A percentile compares a stretch with the other conserved stretches of the same genome.
phyloP scores from a whole-genome alignment of 169 alveolate species.

The Plasmodium reichenowi region DNA sequence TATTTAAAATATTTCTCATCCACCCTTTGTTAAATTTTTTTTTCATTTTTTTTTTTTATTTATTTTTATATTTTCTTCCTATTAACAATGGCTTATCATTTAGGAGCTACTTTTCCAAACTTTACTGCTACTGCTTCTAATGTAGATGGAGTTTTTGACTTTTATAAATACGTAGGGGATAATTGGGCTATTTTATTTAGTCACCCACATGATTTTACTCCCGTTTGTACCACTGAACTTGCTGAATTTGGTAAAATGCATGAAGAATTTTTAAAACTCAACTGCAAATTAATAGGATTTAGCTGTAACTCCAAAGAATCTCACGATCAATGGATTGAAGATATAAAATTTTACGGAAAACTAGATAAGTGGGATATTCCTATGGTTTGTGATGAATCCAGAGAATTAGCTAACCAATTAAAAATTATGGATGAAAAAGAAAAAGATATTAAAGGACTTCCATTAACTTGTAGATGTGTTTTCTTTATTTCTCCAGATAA shows the following conservation, averaged over 20 bases:
- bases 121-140: conserved; percentile 51
- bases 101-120: conserved; percentile 49
- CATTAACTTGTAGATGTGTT: conserved; percentile 85
- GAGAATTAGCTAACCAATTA: conserved; percentile 49
- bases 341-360: conserved; percentile 45
- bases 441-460: conserved; percentile 81
- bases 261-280: conserved; percentile 75
- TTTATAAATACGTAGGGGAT: conserved; percentile 25
- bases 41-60: no score
- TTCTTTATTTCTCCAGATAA: conserved; percentile 82
- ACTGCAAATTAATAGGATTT: conserved; percentile 83
- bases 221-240: conserved; percentile 90
- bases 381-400: conserved; percentile 51
- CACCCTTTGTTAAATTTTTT: no score
- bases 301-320: conserved; percentile 79
- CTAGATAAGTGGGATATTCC: conserved; percentile 75
- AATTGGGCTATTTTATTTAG: conserved; percentile 70
- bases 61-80: no score
- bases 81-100: conserved; percentile 30
- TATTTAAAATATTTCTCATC: no score
- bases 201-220: conserved; percentile 89
- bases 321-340: conserved; percentile 78
- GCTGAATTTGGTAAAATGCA: conserved; percentile 80
- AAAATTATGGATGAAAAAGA: conserved; percentile 87
- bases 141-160: conserved; percentile 42